Percentiles rank a stretch among this genome's conserved stretches.
Evolutionary conservation across 2,329 filamentous ascomycete genomes (phyloP).

Genomic region (Acephala macrosclerotiorum): DNA sequence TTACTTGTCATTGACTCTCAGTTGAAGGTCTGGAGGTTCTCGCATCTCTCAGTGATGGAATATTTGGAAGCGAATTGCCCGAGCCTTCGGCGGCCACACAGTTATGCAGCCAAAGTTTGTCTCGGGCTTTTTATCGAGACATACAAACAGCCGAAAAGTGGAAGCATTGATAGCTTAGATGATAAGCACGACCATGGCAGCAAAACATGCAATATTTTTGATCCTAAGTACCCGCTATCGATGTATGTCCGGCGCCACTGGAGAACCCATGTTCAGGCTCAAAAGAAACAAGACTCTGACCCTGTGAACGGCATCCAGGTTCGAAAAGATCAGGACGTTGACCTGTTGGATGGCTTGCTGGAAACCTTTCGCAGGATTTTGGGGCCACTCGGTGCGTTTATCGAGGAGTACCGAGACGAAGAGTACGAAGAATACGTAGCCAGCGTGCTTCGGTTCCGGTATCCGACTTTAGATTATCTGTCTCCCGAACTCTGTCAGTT

Average conservation of each 20-base stretch:
- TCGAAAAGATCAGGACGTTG: too few species aligned
- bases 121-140: not conserved
- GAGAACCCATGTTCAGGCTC: constrained; percentile 9
- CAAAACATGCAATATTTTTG: not conserved
- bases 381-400: too few species aligned
- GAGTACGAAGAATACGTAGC: too few species aligned
- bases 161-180: not conserved
- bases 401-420: too few species aligned
- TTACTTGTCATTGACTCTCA: constrained; percentile 37
- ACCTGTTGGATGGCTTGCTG: constrained; percentile 15
- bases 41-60: constrained; percentile 42
- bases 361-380: too few species aligned
- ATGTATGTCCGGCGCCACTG: constrained; percentile 12
- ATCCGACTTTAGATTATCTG: too few species aligned
- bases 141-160: not conserved
- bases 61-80: constrained; percentile 38
- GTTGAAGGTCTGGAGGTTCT: constrained; percentile 31
- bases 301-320: not conserved
- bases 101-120: constrained; percentile 2
- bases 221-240: not conserved
- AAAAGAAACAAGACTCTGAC: not conserved
- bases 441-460: too few species aligned
- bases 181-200: not conserved
- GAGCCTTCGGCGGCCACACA: constrained; percentile 16
- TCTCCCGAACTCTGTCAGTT: too few species aligned